Conservation (phyloP, 306 rosid genomes). For the Morella rubra region DNA sequence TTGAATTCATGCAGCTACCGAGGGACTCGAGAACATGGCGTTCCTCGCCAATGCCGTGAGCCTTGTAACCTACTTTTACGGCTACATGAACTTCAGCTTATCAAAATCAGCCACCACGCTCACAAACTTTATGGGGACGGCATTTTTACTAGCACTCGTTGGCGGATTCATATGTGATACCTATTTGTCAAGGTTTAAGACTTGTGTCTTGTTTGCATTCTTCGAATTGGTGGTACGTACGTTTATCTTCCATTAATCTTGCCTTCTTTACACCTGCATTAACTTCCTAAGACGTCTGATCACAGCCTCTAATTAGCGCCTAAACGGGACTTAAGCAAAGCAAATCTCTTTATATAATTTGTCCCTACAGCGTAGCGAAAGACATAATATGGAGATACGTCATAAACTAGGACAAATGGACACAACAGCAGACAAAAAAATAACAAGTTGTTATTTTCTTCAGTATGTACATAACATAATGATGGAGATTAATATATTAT, state of each 20-base stretch:
- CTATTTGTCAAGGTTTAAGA: conserved; percentile 72
- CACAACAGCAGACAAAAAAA: no score
- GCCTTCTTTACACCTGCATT: background rate
- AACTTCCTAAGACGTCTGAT: no score
- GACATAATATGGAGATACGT: no score
- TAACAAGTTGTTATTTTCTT: no score
- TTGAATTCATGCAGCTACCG: conserved; percentile 49
- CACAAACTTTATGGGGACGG: conserved; percentile 80
- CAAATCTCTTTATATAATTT: no score
- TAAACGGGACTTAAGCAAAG: no score
- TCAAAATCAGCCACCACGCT: conserved; percentile 70
- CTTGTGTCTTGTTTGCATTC: conserved; percentile 53
- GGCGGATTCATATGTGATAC: conserved; percentile 76
- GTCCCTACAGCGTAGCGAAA: no score
- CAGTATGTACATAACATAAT: no score
- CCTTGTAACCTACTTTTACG: conserved; percentile 69
- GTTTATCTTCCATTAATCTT: background rate
- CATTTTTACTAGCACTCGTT: conserved; percentile 60
- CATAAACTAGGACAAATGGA: no score
- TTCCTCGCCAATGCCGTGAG: conserved; percentile 59
- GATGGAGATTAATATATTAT: no score
- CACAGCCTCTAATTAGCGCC: no score
- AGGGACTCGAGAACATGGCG: conserved; percentile 85
- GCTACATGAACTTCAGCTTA: conserved; percentile 70
- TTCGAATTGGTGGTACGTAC: conserved; percentile 58